Evolutionary conservation across 257 asterid genomes (phyloP).

Genomic region (Nicotiana tabacum): DNA sequence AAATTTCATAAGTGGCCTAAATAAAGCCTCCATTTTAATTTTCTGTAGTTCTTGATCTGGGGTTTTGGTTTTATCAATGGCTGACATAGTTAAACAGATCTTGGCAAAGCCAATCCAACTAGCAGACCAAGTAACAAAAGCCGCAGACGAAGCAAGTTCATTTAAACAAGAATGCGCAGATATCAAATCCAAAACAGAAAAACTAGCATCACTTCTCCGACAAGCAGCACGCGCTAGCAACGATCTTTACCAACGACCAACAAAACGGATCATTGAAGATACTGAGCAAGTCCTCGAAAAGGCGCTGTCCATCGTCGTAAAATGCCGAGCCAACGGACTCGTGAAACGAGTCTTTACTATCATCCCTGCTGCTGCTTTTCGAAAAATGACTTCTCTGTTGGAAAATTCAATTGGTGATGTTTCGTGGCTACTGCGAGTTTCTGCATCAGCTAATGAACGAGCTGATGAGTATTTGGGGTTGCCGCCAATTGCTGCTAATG

Average conservation of each 20-base stretch:
- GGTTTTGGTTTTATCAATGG: slow-evolving; percentile 25
- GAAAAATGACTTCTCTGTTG: slow-evolving; percentile 48
- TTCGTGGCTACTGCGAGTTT: slow-evolving; percentile 73
- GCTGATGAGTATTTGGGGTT: slow-evolving; percentile 57
- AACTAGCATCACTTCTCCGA: slow-evolving; percentile 54
- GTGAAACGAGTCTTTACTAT: slow-evolving; percentile 68
- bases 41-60: no score
- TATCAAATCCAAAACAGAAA: slow-evolving; percentile 56
- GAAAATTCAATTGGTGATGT: slow-evolving; percentile 76
- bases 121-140: slow-evolving; percentile 50
- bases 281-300: slow-evolving; percentile 57
- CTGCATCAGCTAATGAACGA: slow-evolving; percentile 57
- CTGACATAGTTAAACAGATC: slow-evolving; percentile 60
- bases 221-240: slow-evolving; percentile 78
- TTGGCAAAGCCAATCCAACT: slow-evolving; percentile 59
- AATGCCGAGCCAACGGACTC: slow-evolving; percentile 60
- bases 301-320: slow-evolving; percentile 43
- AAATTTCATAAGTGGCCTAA: no score
- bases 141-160: slow-evolving; percentile 51
- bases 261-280: slow-evolving; percentile 70
- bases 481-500: slow-evolving; percentile 78
- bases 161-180: slow-evolving; percentile 66
- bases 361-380: slow-evolving; percentile 69
- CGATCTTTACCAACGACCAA: slow-evolving; percentile 66
- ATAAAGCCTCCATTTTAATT: no score